A percentile compares a stretch with the other conserved stretches of the same genome.
These are phyloP conservation scores for Aspergillus sergii DNA, from an alignment of 2,329 filamentous ascomycete species.

Conservation along the genomic window DNA sequence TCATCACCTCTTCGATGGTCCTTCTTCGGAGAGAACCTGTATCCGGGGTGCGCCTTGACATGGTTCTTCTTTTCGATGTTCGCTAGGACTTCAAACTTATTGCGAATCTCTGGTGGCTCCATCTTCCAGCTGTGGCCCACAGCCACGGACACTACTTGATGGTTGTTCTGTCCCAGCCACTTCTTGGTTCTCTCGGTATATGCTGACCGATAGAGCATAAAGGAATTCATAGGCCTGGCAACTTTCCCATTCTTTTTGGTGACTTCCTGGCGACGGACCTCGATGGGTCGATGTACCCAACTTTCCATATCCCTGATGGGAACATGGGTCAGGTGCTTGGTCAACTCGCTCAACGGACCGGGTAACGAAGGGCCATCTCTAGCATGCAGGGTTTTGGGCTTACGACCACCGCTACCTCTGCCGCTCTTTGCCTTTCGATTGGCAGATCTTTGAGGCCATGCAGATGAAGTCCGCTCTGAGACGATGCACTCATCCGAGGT, in stretches of 20 bases:
- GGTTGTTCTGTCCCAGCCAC: conserved; percentile 83
- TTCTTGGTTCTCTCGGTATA: conserved; percentile 85
- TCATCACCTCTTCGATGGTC: conserved; percentile 59
- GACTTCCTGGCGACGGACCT: conserved; percentile 69
- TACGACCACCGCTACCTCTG: conserved; percentile 18
- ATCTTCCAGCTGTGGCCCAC: conserved; percentile 84
- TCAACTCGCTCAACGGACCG: conserved; percentile 32
- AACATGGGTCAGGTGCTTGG: conserved; percentile 48
- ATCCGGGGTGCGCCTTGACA: conserved; percentile 79
- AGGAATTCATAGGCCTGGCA: conserved; percentile 93
- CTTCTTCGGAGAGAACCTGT: conserved; percentile 79
- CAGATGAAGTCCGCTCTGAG: conserved; percentile 16
- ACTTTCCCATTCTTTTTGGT: conserved; percentile 74
- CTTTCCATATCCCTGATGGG: conserved; percentile 75
- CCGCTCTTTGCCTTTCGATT: conserved; percentile 15
- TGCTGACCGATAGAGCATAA: conserved; percentile 95
- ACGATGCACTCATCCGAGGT: conserved; percentile 23
- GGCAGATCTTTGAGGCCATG: conserved; percentile 18
- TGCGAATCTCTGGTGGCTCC: conserved; percentile 72
- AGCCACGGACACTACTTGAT: conserved; percentile 88
- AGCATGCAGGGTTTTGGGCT: conserved; percentile 8
- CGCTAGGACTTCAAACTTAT: conserved; percentile 77
- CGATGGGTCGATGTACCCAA: conserved; percentile 73
- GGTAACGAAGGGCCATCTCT: conserved; percentile 12
- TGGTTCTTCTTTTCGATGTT: conserved; percentile 83